Evolutionary conservation across 1,284 basidiomycete genomes (phyloP).

Genomic region (Cryptococcus sp.): DNA sequence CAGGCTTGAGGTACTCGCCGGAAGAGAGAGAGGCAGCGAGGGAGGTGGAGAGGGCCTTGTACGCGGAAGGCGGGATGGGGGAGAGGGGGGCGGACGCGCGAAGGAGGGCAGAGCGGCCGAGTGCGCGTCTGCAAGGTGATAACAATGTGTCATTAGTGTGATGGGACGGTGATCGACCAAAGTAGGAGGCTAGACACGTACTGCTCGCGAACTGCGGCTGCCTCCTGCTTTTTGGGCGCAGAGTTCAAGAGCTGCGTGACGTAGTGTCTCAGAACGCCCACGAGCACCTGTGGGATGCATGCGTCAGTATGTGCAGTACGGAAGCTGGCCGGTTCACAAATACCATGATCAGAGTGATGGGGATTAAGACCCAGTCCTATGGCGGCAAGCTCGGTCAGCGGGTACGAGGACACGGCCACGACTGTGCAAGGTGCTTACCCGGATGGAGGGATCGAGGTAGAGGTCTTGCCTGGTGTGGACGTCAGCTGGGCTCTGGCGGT

Average conservation of each 20-base stretch:
- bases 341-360: slow-evolving; percentile 97
- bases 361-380: slow-evolving; percentile 72
- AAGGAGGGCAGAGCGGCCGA: slow-evolving; percentile 76
- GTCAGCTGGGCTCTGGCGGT: neutral
- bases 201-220: slow-evolving; percentile 87
- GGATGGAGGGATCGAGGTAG: slow-evolving; percentile 88
- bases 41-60: slow-evolving; percentile 69
- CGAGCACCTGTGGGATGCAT: slow-evolving; percentile 65
- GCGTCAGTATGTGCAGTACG: slow-evolving; percentile 2
- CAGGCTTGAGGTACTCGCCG: slow-evolving; percentile 78
- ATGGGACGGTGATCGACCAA: neutral
- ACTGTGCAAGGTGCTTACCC: slow-evolving; percentile 54
- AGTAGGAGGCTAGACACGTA: slow-evolving; percentile 42
- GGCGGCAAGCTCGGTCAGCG: slow-evolving; percentile 10
- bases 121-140: slow-evolving; percentile 63
- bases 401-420: too few relatives aligned
- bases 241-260: slow-evolving; percentile 82
- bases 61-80: slow-evolving; percentile 69
- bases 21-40: slow-evolving; percentile 67
- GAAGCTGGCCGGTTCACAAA: slow-evolving; percentile 23
- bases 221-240: slow-evolving; percentile 73
- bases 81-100: slow-evolving; percentile 74
- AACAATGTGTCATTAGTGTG: neutral
- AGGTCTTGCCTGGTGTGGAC: slow-evolving; percentile 51
- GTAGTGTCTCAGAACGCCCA: slow-evolving; percentile 91